These are phyloP conservation scores for Fraxinus anomala DNA, from an alignment of 257 asterid species.

Conservation along the genomic window DNA sequence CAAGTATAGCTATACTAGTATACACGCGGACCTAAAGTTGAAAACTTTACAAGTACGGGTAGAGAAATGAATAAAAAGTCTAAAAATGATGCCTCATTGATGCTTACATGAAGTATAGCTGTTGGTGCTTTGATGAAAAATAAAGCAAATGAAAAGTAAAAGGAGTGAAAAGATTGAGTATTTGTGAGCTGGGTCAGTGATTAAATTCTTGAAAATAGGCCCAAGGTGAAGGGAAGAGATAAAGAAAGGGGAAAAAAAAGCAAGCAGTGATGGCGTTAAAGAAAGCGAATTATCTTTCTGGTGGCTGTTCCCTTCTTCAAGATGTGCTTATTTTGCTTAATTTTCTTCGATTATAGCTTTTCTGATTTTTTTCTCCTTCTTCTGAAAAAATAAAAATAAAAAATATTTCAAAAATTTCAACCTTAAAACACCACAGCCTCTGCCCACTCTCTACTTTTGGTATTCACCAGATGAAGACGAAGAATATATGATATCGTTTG, in stretches of 20 bases:
- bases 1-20: slow-evolving; percentile 32
- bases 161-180: slow-evolving; percentile 40
- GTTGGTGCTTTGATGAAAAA: slow-evolving; percentile 1
- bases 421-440: slow-evolving; percentile 3
- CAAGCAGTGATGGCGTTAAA: not conserved
- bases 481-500: not conserved
- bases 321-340: not conserved
- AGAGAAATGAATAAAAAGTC: slow-evolving; percentile 25
- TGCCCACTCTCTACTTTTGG: slow-evolving; percentile 19
- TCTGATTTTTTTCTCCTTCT: not conserved
- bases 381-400: not conserved
- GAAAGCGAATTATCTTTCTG: slow-evolving; percentile 2
- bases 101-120: slow-evolving; percentile 29
- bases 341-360: not conserved
- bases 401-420: not conserved
- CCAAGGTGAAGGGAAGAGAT: slow-evolving; percentile 21
- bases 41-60: slow-evolving; percentile 14
- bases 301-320: slow-evolving; percentile 3
- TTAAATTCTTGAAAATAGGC: slow-evolving; percentile 50
- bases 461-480: slow-evolving; percentile 24
- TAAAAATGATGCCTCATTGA: slow-evolving; percentile 42
- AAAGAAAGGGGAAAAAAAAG: not conserved
- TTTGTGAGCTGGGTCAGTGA: slow-evolving; percentile 47
- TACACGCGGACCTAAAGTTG: slow-evolving; percentile 18
- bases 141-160: slow-evolving; percentile 22